phyloP scores from a whole-genome alignment of 2,329 filamentous ascomycete genomes.

The Alternaria arborescens region DNA sequence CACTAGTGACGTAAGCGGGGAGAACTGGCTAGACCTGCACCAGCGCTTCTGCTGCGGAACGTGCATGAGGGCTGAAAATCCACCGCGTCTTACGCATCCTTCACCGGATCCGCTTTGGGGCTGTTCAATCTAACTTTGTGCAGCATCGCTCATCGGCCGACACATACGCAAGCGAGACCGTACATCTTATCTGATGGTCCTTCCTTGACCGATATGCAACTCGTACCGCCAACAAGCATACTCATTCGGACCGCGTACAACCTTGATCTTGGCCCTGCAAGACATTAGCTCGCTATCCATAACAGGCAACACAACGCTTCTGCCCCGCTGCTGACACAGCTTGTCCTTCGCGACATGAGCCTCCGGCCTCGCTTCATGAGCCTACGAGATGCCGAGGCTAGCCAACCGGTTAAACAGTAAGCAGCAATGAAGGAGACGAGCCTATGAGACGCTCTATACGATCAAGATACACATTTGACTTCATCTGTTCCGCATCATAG shows the following conservation, averaged over 20 bases:
- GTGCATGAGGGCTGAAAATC: conserved; percentile 4
- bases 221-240: conserved; percentile 8
- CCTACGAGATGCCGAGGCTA: conserved; percentile 4
- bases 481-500: background rate
- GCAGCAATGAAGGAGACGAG: conserved; percentile 1
- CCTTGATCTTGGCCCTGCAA: conserved; percentile 15
- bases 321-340: conserved; percentile 33
- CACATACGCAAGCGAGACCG: conserved; percentile 26
- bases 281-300: conserved; percentile 17
- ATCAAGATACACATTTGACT: conserved; percentile 12
- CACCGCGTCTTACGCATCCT: conserved; percentile 2
- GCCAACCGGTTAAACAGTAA: conserved; percentile 19
- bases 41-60: background rate
- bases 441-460: conserved; percentile 12
- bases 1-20: conserved; percentile 8
- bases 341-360: conserved; percentile 23
- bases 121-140: conserved; percentile 11
- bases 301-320: conserved; percentile 5
- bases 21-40: background rate
- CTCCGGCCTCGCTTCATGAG: background rate
- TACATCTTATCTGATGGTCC: conserved; percentile 18
- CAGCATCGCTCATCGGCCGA: conserved; percentile 18
- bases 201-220: conserved; percentile 6
- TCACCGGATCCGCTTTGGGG: conserved; percentile 12
- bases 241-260: background rate